Percentiles rank a stretch among this genome's conserved stretches.
These are phyloP conservation scores for Juglanconis sp. DNA, from an alignment of 2,329 filamentous ascomycete species.

Conservation along the genomic window DNA sequence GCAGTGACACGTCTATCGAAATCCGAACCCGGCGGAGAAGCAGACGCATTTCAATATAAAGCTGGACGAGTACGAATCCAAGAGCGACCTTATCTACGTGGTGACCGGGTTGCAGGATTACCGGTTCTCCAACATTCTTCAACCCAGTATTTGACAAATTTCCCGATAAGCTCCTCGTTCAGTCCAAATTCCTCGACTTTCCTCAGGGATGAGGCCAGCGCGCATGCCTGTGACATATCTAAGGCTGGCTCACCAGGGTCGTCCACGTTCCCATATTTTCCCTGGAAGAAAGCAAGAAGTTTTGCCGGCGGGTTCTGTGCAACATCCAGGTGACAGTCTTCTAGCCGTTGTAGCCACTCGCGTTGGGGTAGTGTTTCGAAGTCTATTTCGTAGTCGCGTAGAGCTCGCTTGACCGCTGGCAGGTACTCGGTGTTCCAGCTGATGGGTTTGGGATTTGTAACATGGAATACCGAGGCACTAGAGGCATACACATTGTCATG, in stretches of 20 bases:
- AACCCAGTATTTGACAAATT: conserved; percentile 6
- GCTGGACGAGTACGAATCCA: too few species aligned
- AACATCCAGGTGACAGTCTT: neutral
- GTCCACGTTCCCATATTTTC: neutral
- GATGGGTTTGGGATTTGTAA: neutral
- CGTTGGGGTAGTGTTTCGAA: neutral
- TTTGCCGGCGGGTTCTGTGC: neutral
- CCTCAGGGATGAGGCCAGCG: neutral
- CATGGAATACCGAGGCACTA: neutral
- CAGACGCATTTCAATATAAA: too few species aligned
- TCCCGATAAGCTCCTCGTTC: neutral
- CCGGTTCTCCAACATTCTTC: neutral
- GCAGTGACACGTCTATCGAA: too few species aligned
- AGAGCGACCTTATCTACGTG: too few species aligned
- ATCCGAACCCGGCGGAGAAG: too few species aligned
- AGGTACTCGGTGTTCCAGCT: conserved; percentile 3
- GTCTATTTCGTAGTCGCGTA: neutral
- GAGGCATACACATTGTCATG: neutral
- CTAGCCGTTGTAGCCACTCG: neutral
- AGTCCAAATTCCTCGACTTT: neutral
- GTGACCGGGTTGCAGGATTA: too few species aligned
- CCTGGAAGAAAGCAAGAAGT: conserved; percentile 1
- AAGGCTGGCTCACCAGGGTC: conserved; percentile 3
- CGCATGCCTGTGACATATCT: neutral
- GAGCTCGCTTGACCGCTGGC: neutral